Evolutionary conservation across 352 stramenopile genomes (phyloP), one percentile per base, ranked within the genome.

Genomic region (Globisporangium radiosum): DNA sequence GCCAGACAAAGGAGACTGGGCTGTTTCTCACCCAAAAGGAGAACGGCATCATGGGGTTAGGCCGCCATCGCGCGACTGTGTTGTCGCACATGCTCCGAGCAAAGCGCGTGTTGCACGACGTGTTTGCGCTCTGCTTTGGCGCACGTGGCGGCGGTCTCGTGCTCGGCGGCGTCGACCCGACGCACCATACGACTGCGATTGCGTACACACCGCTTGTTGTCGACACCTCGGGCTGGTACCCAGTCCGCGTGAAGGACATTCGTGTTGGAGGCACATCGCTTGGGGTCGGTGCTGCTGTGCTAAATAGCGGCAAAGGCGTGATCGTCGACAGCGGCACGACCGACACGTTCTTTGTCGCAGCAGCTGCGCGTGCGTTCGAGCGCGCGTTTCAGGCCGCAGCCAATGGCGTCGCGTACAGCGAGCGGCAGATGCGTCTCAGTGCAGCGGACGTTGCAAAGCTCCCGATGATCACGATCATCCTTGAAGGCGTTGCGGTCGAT

Each of bases 21-120:
- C 66, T 93, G 4, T 94, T 94, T 56, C 83, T 94, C 60, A 87
- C 76, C 0, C 88, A 96, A 53, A 87, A 90, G 39, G 85, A 91
- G 63, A 94, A 96, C 59, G 88, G 88, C 2, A 96, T 96, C 59
- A 96, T 96, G 83, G 88, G 88, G 5, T 69, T 96, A 38, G 83
- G 83, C 2, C 80, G 79, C 7, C 70, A 90, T 55, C 64, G 66
- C 14, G 66, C 73, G 9, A 94, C 84, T 1, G 60, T 95, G 42
- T 68, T 94, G 65, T 70, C 82, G 17, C 77, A 90, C 55, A 78
- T 96, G 70, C 59, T 92, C 25, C 62, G 60, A 44, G 73, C 74
- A 17, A 75, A 77, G 8, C 71, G 73, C 7, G 37, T 91, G 39
- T 65, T 75, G 25, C 71, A 87, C 13, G 72, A 91, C 43, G 56